Conservation (phyloP, 2,329 filamentous ascomycete species). For the Aurifilum marmelostoma region DNA sequence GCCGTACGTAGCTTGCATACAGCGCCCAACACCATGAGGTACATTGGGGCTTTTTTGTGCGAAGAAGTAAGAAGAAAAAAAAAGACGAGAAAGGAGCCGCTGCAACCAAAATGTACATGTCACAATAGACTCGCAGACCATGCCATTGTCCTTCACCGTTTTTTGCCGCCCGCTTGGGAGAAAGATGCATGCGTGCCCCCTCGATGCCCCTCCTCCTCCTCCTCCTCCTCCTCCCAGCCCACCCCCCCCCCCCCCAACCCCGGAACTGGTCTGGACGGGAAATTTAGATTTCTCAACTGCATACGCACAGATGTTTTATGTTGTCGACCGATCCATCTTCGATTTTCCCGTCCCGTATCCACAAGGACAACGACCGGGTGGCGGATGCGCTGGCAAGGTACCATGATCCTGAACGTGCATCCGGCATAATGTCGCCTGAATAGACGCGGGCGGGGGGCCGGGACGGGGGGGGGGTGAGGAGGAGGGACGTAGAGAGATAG, state of each 20-base stretch:
- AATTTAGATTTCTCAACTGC: neutral
- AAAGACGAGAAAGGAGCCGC: neutral
- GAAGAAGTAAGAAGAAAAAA: neutral
- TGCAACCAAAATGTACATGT: neutral
- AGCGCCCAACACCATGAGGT: too few species aligned
- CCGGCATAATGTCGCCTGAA: slow-evolving; percentile 1
- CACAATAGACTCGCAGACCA: neutral
- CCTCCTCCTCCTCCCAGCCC: too few species aligned
- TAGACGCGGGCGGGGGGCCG: too few species aligned
- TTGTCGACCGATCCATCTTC: slow-evolving; percentile 11
- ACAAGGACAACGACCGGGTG: neutral
- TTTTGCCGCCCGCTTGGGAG: neutral
- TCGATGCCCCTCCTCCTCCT: too few species aligned
- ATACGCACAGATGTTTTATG: slow-evolving; percentile 15
- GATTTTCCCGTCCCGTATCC: slow-evolving; percentile 1
- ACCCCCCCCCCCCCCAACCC: too few species aligned
- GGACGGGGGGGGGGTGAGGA: too few species aligned
- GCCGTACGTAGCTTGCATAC: too few species aligned
- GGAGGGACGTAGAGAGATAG: neutral
- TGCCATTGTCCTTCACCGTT: neutral
- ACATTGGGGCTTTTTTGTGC: too few species aligned
- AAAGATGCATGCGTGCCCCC: too few species aligned
- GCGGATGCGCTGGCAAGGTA: neutral
- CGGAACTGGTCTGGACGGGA: neutral
- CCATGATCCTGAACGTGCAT: slow-evolving; percentile 11